Conservation (phyloP, 768 basidiomycete genomes). For the Suillus lakei region DNA sequence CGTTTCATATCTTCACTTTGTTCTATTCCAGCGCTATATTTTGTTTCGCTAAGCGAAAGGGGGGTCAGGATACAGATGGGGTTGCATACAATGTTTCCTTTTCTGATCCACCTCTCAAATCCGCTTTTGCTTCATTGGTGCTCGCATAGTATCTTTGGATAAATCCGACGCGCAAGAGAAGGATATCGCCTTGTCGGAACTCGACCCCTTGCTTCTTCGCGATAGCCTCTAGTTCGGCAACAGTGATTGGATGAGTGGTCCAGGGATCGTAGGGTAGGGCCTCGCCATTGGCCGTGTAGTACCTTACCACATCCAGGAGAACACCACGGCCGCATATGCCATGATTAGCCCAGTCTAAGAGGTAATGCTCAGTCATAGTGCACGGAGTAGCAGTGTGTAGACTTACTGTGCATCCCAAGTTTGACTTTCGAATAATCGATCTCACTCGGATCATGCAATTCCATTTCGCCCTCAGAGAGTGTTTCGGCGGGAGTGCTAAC, state of each 20-base stretch:
- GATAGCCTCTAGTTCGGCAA: constrained; percentile 60
- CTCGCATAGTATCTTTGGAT: constrained; percentile 56
- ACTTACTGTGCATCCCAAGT: constrained; percentile 72
- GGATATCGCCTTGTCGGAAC: constrained; percentile 63
- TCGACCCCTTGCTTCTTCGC: constrained; percentile 61
- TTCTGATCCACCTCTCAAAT: constrained; percentile 36
- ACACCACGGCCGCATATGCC: constrained; percentile 74
- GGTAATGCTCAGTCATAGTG: background rate
- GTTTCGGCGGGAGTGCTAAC: constrained; percentile 47
- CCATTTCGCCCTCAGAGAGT: constrained; percentile 50
- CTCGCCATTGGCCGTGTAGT: constrained; percentile 45
- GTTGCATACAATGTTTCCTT: constrained; percentile 58
- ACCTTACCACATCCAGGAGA: constrained; percentile 63
- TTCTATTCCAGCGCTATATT: constrained; percentile 64
- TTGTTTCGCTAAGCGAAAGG: background rate
- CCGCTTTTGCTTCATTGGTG: constrained; percentile 49
- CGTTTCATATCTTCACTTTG: constrained; percentile 73
- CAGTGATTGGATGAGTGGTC: constrained; percentile 55
- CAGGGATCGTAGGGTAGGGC: constrained; percentile 68
- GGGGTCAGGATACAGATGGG: background rate
- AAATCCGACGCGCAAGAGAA: constrained; percentile 66
- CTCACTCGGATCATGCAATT: constrained; percentile 52
- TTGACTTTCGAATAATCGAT: constrained; percentile 52
- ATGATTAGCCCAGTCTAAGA: constrained; percentile 70
- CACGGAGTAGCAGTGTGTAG: background rate